phyloP scores from a whole-genome alignment of 2,329 filamentous ascomycete genomes.

The Fusarium redolens region DNA sequence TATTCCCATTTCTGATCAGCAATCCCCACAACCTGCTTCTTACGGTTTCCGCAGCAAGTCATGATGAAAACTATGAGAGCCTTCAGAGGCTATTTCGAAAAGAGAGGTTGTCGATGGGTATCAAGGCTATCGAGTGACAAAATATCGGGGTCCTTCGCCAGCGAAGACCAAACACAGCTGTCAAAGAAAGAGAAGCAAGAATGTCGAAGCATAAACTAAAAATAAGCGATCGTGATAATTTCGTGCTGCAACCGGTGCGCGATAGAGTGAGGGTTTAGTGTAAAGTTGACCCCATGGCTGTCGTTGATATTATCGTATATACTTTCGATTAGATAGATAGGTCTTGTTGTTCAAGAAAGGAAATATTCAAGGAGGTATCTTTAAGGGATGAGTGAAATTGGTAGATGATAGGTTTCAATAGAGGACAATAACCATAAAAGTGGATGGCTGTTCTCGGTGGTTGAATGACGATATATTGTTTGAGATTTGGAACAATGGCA shows the following conservation, averaged over 20 bases:
- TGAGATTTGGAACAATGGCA: slow-evolving; percentile 31
- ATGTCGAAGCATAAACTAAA: slow-evolving; percentile 1
- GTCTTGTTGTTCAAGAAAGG: not conserved
- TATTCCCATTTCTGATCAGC: slow-evolving; percentile 96
- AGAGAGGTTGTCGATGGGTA: slow-evolving; percentile 26
- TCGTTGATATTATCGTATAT: slow-evolving; percentile 17
- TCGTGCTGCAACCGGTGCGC: slow-evolving; percentile 39
- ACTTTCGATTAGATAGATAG: not conserved
- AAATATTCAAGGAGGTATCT: slow-evolving; percentile 1
- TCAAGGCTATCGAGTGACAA: slow-evolving; percentile 19
- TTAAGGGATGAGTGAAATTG: not conserved
- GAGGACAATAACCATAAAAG: slow-evolving; percentile 16
- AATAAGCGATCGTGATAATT: slow-evolving; percentile 28
- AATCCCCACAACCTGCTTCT: slow-evolving; percentile 72
- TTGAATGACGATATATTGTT: slow-evolving; percentile 29
- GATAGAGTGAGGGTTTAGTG: slow-evolving; percentile 21
- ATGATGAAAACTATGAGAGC: slow-evolving; percentile 55
- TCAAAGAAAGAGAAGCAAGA: slow-evolving; percentile 26
- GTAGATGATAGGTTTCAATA: not conserved
- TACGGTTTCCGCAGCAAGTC: slow-evolving; percentile 74
- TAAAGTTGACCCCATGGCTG: slow-evolving; percentile 31
- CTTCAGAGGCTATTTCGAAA: slow-evolving; percentile 22
- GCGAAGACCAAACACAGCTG: slow-evolving; percentile 60
- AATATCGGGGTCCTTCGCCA: slow-evolving; percentile 58
- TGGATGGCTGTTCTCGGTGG: slow-evolving; percentile 16